Conservation (phyloP, 371 early-diverging fungal genomes). For the Dinochytrium kinnereticum region DNA sequence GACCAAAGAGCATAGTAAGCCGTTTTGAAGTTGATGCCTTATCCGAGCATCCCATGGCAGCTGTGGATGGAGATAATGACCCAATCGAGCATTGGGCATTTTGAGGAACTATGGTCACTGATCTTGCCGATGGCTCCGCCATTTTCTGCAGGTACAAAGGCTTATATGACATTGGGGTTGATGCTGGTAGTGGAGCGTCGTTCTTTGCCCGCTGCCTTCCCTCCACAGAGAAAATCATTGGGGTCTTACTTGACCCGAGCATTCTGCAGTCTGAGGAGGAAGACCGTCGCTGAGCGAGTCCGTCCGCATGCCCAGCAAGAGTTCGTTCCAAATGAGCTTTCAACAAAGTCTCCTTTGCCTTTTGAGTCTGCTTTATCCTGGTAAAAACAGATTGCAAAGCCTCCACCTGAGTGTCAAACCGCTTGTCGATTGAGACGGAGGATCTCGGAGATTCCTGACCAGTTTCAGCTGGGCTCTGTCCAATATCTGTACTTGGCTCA, state of each 20-base stretch:
- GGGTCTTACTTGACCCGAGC: no score
- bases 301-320: not conserved
- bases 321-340: not conserved
- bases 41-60: no score
- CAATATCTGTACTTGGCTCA: no score
- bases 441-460: not conserved
- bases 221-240: no score
- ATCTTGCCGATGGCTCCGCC: not conserved
- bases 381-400: slow-evolving; percentile 3
- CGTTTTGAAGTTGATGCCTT: no score
- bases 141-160: not conserved
- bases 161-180: not conserved
- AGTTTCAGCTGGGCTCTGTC: slow-evolving; percentile 3
- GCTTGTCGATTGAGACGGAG: slow-evolving; percentile 2
- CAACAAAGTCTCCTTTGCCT: not conserved
- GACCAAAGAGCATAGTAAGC: no score
- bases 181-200: not conserved
- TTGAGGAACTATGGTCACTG: not conserved
- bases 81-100: no score
- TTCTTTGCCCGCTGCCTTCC: no score
- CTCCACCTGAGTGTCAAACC: slow-evolving; percentile 4
- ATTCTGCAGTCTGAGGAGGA: no score
- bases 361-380: slow-evolving; percentile 10
- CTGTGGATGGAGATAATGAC: not conserved
- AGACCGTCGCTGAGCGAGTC: no score